These are phyloP conservation scores for Pochonia chlamydosporia DNA, from an alignment of 2,329 filamentous ascomycete species.

Conservation along the genomic window DNA sequence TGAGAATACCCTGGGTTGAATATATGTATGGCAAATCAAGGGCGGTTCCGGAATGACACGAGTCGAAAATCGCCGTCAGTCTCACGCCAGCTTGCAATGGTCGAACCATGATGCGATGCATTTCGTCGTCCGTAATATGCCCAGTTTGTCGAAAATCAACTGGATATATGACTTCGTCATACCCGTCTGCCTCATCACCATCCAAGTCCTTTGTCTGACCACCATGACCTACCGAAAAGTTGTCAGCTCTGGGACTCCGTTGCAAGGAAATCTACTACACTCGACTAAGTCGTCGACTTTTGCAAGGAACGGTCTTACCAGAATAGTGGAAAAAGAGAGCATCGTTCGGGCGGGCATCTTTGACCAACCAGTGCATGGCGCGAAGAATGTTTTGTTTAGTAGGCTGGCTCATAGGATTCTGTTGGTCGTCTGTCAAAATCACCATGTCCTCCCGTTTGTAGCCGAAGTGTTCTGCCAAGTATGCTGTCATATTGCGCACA, in stretches of 20 bases:
- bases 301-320: constrained; percentile 44
- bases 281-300: background rate
- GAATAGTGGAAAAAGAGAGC: constrained; percentile 98
- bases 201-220: constrained; percentile 77
- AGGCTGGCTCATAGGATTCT: constrained; percentile 94
- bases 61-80: constrained; percentile 59
- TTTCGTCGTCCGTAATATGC: constrained; percentile 78
- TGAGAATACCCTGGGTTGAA: constrained; percentile 62
- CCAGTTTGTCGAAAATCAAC: constrained; percentile 75
- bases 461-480: constrained; percentile 81
- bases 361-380: constrained; percentile 97
- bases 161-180: constrained; percentile 79
- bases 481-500: constrained; percentile 92
- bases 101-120: constrained; percentile 67
- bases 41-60: constrained; percentile 62
- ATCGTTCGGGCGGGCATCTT: constrained; percentile 86
- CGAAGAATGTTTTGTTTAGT: constrained; percentile 92
- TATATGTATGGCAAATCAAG: constrained; percentile 64
- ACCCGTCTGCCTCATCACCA: constrained; percentile 75
- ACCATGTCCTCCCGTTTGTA: constrained; percentile 98
- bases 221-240: constrained; percentile 59
- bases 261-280: background rate
- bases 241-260: too few species aligned
- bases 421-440: constrained; percentile 90
- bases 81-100: constrained; percentile 51